Percentiles rank a stretch among this genome's conserved stretches.
phyloP scores from a whole-genome alignment of 208 protist species.

The Tritrichomonas musculus region DNA sequence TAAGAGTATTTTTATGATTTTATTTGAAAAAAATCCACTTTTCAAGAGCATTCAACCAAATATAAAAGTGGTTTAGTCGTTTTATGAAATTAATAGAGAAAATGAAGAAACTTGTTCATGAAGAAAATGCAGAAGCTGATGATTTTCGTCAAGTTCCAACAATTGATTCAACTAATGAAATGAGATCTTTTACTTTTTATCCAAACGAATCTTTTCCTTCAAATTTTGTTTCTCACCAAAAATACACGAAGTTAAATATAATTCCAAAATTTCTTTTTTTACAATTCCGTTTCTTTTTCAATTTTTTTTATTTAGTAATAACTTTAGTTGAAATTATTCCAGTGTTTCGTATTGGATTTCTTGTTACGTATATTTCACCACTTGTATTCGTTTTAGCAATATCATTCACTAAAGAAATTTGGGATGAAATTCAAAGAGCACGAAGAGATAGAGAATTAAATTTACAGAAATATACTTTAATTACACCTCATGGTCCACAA shows the following conservation, averaged over 20 bases:
- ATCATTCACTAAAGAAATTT: constrained; percentile 59
- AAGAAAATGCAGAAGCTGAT: too few relatives aligned
- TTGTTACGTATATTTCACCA: constrained; percentile 65
- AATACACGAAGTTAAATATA: constrained; percentile 48
- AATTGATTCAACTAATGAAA: neutral
- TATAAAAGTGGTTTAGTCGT: too few relatives aligned
- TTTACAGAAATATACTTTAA: neutral
- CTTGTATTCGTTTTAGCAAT: constrained; percentile 61
- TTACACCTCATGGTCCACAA: neutral
- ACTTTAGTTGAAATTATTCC: constrained; percentile 63
- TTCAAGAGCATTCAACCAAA: too few relatives aligned
- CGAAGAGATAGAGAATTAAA: constrained; percentile 24
- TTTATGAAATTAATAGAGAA: too few relatives aligned
- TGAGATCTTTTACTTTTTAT: neutral
- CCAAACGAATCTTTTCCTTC: neutral
- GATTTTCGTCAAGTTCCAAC: too few relatives aligned
- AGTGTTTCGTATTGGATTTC: constrained; percentile 57
- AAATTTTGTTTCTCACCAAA: constrained; percentile 42
- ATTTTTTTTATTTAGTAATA: constrained; percentile 65
- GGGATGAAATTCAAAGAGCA: constrained; percentile 5
- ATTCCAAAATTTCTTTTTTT: constrained; percentile 58
- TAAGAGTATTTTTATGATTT: too few relatives aligned
- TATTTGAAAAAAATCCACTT: too few relatives aligned
- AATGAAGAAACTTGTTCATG: too few relatives aligned
- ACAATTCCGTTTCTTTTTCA: constrained; percentile 69